A percentile compares a stretch with the other conserved stretches of the same genome.
These are phyloP conservation scores for Penicillium vulpinum DNA, from an alignment of 2,329 filamentous ascomycete species.

Conservation along the genomic window DNA sequence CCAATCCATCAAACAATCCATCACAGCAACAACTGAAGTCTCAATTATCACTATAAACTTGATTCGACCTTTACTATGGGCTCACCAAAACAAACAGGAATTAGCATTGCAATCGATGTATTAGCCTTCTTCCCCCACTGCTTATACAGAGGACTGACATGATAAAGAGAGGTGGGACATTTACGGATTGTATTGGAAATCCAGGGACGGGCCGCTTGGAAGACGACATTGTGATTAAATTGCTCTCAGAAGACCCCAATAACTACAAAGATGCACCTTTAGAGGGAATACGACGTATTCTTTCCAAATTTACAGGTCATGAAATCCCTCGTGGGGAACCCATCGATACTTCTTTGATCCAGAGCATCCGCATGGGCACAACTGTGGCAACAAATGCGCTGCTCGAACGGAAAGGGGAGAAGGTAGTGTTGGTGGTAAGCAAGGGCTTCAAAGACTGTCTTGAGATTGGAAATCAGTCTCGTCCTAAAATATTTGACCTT, in stretches of 20 bases:
- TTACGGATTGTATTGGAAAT: constrained; percentile 28
- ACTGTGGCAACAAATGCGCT: constrained; percentile 92
- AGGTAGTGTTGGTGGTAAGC: constrained; percentile 82
- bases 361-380: constrained; percentile 93
- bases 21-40: not conserved
- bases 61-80: constrained; percentile 4
- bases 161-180: constrained; percentile 25
- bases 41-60: not conserved
- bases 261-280: constrained; percentile 91
- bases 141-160: not conserved
- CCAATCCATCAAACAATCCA: too few relatives aligned
- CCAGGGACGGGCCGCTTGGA: constrained; percentile 60
- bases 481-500: constrained; percentile 87
- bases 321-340: constrained; percentile 78
- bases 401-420: constrained; percentile 85
- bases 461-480: constrained; percentile 84
- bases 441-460: constrained; percentile 86
- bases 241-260: constrained; percentile 83
- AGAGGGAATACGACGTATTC: constrained; percentile 83
- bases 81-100: constrained; percentile 11
- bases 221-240: constrained; percentile 80
- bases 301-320: constrained; percentile 71
- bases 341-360: constrained; percentile 78
- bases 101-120: constrained; percentile 28
- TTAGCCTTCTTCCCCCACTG: not conserved